phyloP scores from a whole-genome alignment of 176 grass and related monocot species.

The Chloris gayana region DNA sequence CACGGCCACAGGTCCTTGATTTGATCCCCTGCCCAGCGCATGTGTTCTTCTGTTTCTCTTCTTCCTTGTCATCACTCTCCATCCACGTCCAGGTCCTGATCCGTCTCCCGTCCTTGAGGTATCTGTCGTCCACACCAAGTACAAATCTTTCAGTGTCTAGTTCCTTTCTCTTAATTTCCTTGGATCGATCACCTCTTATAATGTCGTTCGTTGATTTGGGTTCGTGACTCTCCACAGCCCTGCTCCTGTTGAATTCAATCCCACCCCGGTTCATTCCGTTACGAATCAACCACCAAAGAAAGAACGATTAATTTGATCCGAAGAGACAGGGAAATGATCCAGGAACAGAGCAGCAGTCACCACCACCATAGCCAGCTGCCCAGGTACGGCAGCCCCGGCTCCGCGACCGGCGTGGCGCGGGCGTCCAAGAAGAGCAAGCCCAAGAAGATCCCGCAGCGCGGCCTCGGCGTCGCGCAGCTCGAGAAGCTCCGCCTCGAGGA shows the following conservation, averaged over 20 bases:
- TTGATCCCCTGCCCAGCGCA: background rate
- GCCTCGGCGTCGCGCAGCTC: constrained; percentile 82
- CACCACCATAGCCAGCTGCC: constrained; percentile 27
- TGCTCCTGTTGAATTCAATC: background rate
- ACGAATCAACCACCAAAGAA: background rate
- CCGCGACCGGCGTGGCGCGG: constrained; percentile 46
- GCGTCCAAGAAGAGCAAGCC: constrained; percentile 63
- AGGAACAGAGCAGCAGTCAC: constrained; percentile 36
- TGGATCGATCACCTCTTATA: background rate
- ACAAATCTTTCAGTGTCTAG: background rate
- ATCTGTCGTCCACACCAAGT: background rate
- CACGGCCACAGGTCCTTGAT: constrained; percentile 1
- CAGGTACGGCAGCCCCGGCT: constrained; percentile 38
- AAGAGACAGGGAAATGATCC: constrained; percentile 50
- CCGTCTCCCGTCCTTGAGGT: background rate
- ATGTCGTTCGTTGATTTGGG: background rate
- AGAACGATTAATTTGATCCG: background rate
- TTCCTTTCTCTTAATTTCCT: background rate
- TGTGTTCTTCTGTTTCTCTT: background rate
- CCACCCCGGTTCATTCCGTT: background rate
- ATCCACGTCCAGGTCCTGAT: background rate
- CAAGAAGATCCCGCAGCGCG: constrained; percentile 79
- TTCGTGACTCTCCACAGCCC: background rate
- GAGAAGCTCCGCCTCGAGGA: constrained; percentile 86
- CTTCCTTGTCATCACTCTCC: background rate